Percentiles rank a stretch among this genome's conserved stretches.
phyloP scores from a whole-genome alignment of 345 rosid species.

The Hibiscus tridactylites region DNA sequence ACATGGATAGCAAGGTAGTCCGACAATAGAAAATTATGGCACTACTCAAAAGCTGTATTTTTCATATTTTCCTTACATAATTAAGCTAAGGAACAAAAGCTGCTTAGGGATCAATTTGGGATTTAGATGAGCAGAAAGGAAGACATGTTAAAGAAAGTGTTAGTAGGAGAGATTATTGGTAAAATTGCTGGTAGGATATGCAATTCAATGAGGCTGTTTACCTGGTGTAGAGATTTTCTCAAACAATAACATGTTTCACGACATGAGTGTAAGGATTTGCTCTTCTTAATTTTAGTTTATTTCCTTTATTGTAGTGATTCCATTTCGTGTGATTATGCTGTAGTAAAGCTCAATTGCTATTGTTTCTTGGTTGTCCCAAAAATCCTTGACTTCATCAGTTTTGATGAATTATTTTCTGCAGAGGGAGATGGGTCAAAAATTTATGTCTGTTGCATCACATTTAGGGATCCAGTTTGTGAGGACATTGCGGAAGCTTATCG shows the following conservation, averaged over 20 bases:
- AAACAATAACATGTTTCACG: background rate
- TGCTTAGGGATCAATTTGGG: background rate
- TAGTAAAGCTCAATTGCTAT: background rate
- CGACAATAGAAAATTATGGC: background rate
- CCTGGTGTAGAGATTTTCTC: too few species aligned
- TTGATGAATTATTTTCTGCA: constrained; percentile 21
- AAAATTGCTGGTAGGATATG: too few species aligned
- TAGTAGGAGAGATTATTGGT: background rate
- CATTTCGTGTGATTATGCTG: background rate
- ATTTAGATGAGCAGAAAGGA: background rate
- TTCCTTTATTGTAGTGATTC: background rate
- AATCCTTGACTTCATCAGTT: background rate
- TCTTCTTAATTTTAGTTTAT: background rate
- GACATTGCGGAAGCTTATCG: constrained; percentile 91
- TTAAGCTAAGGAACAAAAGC: background rate
- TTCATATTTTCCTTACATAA: background rate
- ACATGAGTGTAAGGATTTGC: background rate
- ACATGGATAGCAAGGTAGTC: background rate
- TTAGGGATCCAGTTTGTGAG: constrained; percentile 91
- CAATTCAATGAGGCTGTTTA: background rate
- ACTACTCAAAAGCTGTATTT: background rate
- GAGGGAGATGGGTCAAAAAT: constrained; percentile 99
- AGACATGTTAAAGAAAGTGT: background rate
- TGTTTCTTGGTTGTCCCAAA: background rate
- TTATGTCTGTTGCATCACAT: constrained; percentile 88